phyloP scores from a whole-genome alignment of 108 stramenopile species.

The Thalassiosira profunda region DNA sequence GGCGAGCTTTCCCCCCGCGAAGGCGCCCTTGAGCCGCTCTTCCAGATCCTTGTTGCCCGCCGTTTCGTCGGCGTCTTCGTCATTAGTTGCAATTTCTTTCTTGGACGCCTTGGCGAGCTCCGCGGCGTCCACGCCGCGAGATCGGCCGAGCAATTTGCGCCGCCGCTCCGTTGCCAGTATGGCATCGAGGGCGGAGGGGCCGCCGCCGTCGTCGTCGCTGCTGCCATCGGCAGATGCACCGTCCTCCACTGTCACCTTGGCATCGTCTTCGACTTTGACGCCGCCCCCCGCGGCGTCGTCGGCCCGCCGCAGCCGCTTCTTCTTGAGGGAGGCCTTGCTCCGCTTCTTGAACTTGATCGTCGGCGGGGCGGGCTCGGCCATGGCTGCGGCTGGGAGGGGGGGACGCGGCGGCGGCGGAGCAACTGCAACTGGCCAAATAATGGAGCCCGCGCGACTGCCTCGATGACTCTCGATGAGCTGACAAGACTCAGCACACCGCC shows the following conservation, averaged over 20 bases:
- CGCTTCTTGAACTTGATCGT: constrained; percentile 47
- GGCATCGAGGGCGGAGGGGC: constrained; percentile 13
- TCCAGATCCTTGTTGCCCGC: constrained; percentile 33
- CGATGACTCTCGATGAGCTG: too few species aligned
- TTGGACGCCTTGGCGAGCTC: constrained; percentile 2
- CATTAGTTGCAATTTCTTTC: neutral
- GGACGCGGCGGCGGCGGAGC: too few species aligned
- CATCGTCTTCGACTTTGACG: neutral
- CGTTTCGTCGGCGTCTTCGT: neutral
- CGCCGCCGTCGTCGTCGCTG: constrained; percentile 11
- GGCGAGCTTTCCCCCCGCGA: constrained; percentile 38
- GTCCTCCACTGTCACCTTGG: constrained; percentile 2
- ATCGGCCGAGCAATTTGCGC: constrained; percentile 26
- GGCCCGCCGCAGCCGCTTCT: constrained; percentile 29
- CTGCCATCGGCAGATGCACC: neutral
- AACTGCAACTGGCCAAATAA: too few species aligned
- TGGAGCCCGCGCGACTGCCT: too few species aligned
- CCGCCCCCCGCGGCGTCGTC: neutral
- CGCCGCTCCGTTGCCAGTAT: constrained; percentile 37
- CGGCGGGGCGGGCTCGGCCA: constrained; percentile 3
- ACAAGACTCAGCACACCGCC: too few species aligned
- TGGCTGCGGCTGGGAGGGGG: too few species aligned
- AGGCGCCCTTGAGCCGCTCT: constrained; percentile 48
- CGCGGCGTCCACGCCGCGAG: constrained; percentile 41
- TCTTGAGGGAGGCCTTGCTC: constrained; percentile 21